These are phyloP conservation scores for Cryphonectria japonica DNA, from an alignment of 2,329 filamentous ascomycete species.

Conservation along the genomic window DNA sequence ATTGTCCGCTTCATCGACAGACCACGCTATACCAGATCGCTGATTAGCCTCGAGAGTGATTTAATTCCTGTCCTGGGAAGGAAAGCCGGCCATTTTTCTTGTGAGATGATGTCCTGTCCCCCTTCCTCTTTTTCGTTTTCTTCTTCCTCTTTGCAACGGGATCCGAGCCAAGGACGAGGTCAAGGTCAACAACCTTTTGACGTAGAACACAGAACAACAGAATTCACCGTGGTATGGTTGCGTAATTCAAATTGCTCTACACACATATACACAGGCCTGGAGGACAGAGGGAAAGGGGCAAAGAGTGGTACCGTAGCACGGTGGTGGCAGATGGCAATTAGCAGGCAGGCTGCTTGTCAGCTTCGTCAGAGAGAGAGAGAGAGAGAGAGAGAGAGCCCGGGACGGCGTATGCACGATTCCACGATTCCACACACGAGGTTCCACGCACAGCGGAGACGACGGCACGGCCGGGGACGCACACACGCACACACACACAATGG, in stretches of 20 bases:
- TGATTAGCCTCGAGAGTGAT: not conserved
- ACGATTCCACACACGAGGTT: conserved; percentile 28
- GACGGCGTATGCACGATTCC: conserved; percentile 22
- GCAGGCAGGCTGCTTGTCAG: not conserved
- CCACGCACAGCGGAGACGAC: conserved; percentile 29
- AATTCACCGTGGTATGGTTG: not conserved
- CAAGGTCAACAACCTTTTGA: not conserved
- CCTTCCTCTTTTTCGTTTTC: not conserved
- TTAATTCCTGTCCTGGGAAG: not conserved
- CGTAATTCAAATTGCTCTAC: not conserved
- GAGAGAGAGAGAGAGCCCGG: not conserved
- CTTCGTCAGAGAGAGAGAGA: not conserved
- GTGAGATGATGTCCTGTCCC: not conserved
- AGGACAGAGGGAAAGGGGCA: not conserved
- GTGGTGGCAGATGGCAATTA: not conserved
- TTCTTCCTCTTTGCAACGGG: not conserved
- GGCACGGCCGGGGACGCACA: conserved; percentile 25
- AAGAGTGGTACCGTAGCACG: not conserved
- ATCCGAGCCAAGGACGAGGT: not conserved
- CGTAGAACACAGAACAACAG: not conserved
- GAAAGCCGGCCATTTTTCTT: not conserved
- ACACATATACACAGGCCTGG: not conserved
- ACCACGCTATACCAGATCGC: not conserved
- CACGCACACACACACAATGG: conserved; percentile 3
- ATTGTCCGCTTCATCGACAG: conserved; percentile 2